These are phyloP conservation scores for Monosporascus sp. DNA, from an alignment of 2,329 filamentous ascomycete genomes.

Conservation along the genomic window DNA sequence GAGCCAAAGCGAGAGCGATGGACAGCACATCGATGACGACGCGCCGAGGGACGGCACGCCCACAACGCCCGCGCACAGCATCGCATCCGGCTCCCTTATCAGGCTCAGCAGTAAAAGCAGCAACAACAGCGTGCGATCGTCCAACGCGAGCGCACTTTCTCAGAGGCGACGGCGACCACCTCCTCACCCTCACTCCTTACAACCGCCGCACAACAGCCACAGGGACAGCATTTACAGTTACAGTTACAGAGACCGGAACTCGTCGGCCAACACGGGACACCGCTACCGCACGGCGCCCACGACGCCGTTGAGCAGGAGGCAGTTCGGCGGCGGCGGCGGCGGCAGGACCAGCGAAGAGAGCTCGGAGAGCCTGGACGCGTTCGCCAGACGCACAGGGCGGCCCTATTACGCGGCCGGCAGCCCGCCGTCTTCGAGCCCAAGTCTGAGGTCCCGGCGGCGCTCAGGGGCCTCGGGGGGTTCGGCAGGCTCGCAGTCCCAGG, in stretches of 20 bases:
- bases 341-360: constrained; percentile 17
- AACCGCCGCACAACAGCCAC: not conserved
- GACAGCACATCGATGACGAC: constrained; percentile 31
- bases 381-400: constrained; percentile 35
- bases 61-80: constrained; percentile 29
- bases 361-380: constrained; percentile 31
- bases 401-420: constrained; percentile 32
- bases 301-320: constrained; percentile 39
- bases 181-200: not conserved
- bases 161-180: not conserved
- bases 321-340: constrained; percentile 28
- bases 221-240: constrained; percentile 20
- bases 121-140: not conserved
- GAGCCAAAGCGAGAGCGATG: constrained; percentile 14
- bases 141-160: constrained; percentile 13
- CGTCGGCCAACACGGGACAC: constrained; percentile 38
- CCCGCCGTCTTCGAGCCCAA: constrained; percentile 30
- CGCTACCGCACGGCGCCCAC: constrained; percentile 48
- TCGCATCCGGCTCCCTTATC: constrained; percentile 18
- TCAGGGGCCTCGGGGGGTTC: constrained; percentile 27
- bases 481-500: not conserved
- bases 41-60: constrained; percentile 37
- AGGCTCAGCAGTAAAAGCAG: constrained; percentile 11
- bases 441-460: constrained; percentile 32
- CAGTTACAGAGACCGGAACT: constrained; percentile 24